These are phyloP conservation scores for Euphorbia celastroides DNA, from an alignment of 441 rosid genomes.

Conservation along the genomic window DNA sequence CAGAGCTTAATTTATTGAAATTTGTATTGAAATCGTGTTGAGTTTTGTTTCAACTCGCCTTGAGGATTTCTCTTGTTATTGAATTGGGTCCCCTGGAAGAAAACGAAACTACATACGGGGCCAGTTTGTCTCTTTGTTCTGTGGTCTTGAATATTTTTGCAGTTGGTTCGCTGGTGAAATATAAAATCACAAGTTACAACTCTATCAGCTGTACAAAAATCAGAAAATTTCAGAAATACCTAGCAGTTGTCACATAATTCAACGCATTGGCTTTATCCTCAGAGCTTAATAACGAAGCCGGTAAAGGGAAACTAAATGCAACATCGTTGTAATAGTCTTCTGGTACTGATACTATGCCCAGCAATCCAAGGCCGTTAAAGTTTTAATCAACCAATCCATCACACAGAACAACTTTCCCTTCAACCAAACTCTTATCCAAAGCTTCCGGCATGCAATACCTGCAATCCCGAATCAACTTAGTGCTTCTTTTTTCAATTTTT, in stretches of 20 bases:
- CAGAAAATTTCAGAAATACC: conserved; percentile 18
- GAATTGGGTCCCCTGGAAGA: conserved; percentile 53
- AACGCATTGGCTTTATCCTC: conserved; percentile 10
- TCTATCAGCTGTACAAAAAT: neutral
- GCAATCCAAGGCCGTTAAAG: conserved; percentile 49
- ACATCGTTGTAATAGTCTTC: conserved; percentile 16
- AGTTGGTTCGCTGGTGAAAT: conserved; percentile 27
- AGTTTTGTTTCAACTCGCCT: conserved; percentile 19
- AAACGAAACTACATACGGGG: conserved; percentile 38
- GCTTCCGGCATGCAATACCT: conserved; percentile 24
- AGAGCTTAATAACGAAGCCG: conserved; percentile 19
- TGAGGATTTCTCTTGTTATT: conserved; percentile 35
- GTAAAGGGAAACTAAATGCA: conserved; percentile 25
- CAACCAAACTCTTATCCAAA: conserved; percentile 24
- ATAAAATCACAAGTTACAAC: neutral
- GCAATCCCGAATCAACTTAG: conserved; percentile 1
- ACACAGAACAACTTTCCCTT: conserved; percentile 43
- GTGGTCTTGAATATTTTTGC: conserved; percentile 33
- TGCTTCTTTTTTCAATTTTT: too few species aligned
- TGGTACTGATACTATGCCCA: conserved; percentile 34
- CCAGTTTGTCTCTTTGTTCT: conserved; percentile 17
- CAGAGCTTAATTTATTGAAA: neutral
- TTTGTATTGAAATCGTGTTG: neutral
- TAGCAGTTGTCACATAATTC: conserved; percentile 26
- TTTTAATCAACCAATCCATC: conserved; percentile 30